Conservation (phyloP, 306 rosid genomes). For the Cyamopsis tetragonoloba region DNA sequence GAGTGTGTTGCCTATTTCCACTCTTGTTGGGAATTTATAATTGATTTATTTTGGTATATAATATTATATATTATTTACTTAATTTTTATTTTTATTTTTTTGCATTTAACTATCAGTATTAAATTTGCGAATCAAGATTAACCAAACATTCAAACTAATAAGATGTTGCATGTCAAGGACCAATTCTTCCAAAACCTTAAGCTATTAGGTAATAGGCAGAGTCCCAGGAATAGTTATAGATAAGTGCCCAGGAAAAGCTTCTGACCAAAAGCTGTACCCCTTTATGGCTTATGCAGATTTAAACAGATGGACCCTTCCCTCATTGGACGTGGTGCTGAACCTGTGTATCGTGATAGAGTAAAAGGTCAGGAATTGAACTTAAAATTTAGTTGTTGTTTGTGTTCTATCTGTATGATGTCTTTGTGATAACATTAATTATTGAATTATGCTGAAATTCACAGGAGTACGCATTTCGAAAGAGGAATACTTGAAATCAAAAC, state of each 20-base stretch:
- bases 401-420: constrained; percentile 13
- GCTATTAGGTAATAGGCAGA: background rate
- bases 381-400: constrained; percentile 9
- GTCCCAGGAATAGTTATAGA: background rate
- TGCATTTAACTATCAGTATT: background rate
- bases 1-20: background rate
- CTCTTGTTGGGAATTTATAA: background rate
- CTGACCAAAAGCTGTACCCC: background rate
- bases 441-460: constrained; percentile 32
- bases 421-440: constrained; percentile 11
- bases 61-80: too few relatives aligned
- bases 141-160: too few relatives aligned
- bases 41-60: background rate
- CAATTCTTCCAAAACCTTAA: constrained; percentile 7
- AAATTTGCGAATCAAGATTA: too few relatives aligned
- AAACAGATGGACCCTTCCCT: constrained; percentile 70
- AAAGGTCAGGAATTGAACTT: constrained; percentile 50
- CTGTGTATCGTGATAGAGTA: constrained; percentile 69
- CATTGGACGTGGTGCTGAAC: constrained; percentile 68
- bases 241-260: background rate
- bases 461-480: constrained; percentile 44
- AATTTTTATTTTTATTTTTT: too few relatives aligned
- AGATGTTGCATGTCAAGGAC: constrained; percentile 4
- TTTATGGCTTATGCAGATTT: constrained; percentile 49
- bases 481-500: constrained; percentile 62